Evolutionary conservation across 2,329 filamentous ascomycete species (phyloP).

Genomic region (Fusarium avenaceum): DNA sequence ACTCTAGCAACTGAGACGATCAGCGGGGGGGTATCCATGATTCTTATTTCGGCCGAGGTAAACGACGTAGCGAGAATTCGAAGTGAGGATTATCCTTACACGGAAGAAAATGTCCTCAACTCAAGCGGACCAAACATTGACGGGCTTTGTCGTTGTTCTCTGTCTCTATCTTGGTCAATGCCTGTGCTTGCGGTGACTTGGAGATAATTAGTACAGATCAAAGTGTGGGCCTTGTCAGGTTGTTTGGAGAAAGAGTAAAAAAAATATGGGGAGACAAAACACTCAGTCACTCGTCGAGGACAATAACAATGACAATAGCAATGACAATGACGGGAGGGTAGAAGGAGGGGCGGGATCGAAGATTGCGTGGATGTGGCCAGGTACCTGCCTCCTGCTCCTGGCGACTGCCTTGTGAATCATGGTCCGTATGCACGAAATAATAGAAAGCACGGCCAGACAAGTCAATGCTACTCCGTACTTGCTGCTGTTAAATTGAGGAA

Average conservation of each 20-base stretch:
- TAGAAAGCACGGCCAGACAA: constrained; percentile 20
- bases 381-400: constrained; percentile 6
- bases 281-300: constrained; percentile 3
- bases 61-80: constrained; percentile 14
- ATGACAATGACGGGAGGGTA: constrained; percentile 11
- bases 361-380: constrained; percentile 19
- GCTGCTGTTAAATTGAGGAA: not conserved
- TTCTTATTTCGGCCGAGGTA: constrained; percentile 46
- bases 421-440: constrained; percentile 21
- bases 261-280: constrained; percentile 43
- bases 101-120: constrained; percentile 9
- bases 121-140: constrained; percentile 2
- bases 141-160: not conserved
- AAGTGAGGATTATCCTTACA: constrained; percentile 35
- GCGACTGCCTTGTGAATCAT: constrained; percentile 6
- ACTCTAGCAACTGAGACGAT: constrained; percentile 41
- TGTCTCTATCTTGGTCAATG: constrained; percentile 13
- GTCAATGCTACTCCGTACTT: not conserved
- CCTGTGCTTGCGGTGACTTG: constrained; percentile 25
- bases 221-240: constrained; percentile 37
- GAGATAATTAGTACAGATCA: constrained; percentile 24
- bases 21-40: constrained; percentile 43
- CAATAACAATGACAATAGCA: not conserved
- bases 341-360: constrained; percentile 46
- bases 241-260: constrained; percentile 42